Percentiles rank a stretch among this genome's conserved stretches.
These are phyloP conservation scores for Coffea eugenioides DNA, from an alignment of 257 asterid genomes.

Conservation along the genomic window DNA sequence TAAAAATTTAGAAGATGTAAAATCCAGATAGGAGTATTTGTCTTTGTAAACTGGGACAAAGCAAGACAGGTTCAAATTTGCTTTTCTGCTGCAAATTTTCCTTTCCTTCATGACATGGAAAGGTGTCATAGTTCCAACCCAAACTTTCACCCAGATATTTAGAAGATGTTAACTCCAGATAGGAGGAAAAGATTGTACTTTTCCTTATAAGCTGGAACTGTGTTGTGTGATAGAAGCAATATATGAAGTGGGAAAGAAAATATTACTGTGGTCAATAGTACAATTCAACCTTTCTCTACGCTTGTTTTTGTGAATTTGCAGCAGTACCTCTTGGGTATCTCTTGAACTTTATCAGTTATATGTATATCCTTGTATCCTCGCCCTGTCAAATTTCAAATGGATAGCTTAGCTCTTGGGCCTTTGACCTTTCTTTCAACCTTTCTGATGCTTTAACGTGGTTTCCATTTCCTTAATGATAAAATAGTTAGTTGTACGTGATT, in stretches of 20 bases:
- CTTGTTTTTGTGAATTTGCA: not conserved
- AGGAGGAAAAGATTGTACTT: not conserved
- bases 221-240: not conserved
- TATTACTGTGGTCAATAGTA: not conserved
- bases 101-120: not conserved
- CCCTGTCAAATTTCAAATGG: not conserved
- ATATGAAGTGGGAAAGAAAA: not conserved
- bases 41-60: not conserved
- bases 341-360: not conserved
- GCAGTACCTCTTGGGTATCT: not conserved
- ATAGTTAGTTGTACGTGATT: not conserved
- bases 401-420: not conserved
- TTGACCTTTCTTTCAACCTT: not conserved
- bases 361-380: not conserved
- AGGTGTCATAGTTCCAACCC: not conserved
- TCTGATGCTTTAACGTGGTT: not conserved
- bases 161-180: not conserved
- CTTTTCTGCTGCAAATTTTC: not conserved
- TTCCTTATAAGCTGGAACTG: not conserved
- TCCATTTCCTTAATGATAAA: not conserved
- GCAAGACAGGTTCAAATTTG: not conserved
- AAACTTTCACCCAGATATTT: not conserved
- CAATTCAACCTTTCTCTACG: not conserved
- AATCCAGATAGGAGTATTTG: not conserved
- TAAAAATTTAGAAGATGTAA: not conserved